A percentile compares a stretch with the other conserved stretches of the same genome.
phyloP scores from a whole-genome alignment of 306 rosid species.

The Quercus robur region DNA sequence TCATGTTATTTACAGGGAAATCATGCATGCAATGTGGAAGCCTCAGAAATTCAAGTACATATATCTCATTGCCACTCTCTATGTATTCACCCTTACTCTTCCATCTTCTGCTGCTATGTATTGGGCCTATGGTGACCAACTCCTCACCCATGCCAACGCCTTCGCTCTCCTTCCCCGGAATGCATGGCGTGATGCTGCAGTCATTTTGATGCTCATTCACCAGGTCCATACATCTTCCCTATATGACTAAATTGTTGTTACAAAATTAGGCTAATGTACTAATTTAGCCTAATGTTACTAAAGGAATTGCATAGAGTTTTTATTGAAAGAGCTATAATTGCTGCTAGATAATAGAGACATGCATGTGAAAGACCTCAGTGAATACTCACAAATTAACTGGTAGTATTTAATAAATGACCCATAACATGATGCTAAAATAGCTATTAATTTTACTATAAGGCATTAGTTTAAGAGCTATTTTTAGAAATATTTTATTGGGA shows the following conservation, averaged over 20 bases:
- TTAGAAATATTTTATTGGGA: too few species aligned
- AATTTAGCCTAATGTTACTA: too few species aligned
- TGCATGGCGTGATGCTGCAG: slow-evolving; percentile 78
- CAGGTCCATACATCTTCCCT: slow-evolving; percentile 48
- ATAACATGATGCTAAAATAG: too few species aligned
- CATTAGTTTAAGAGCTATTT: too few species aligned
- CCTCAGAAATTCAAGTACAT: slow-evolving; percentile 86
- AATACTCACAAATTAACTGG: too few species aligned
- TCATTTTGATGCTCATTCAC: slow-evolving; percentile 87
- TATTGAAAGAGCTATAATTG: too few species aligned
- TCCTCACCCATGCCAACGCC: slow-evolving; percentile 74
- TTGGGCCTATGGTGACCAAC: slow-evolving; percentile 96
- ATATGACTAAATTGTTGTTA: not conserved
- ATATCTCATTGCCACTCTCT: slow-evolving; percentile 74
- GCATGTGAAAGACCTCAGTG: too few species aligned
- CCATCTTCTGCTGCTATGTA: slow-evolving; percentile 86
- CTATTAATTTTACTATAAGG: too few species aligned
- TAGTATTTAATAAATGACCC: too few species aligned
- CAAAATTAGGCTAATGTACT: too few species aligned
- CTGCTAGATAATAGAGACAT: too few species aligned
- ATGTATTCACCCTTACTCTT: slow-evolving; percentile 86
- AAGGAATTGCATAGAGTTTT: too few species aligned
- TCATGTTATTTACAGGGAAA: slow-evolving; percentile 58
- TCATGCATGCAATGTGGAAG: slow-evolving; percentile 99
- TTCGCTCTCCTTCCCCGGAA: slow-evolving; percentile 70